Percentiles rank a stretch among this genome's conserved stretches.
phyloP scores from a whole-genome alignment of 805 yeast genomes.

The Pichia insulana region DNA sequence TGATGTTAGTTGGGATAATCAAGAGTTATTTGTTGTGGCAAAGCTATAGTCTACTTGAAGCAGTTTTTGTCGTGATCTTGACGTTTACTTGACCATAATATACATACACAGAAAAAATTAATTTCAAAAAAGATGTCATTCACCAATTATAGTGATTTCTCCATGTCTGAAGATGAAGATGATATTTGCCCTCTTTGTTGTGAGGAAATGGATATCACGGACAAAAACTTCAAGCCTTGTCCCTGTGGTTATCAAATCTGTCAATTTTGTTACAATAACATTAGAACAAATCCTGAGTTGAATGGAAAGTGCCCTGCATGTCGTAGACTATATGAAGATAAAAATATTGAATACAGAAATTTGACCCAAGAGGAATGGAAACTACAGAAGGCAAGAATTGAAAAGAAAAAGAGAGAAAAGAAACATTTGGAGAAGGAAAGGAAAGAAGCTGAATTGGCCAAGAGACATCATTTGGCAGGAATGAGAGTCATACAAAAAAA shows the following conservation, averaged over 20 bases:
- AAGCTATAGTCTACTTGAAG: too few relatives aligned
- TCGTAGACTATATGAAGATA: conserved; percentile 89
- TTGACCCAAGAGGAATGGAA: conserved; percentile 83
- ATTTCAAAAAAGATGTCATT: conserved; percentile 11
- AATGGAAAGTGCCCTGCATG: conserved; percentile 98
- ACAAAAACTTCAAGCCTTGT: conserved; percentile 96
- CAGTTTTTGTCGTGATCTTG: too few relatives aligned
- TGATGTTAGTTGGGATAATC: too few relatives aligned
- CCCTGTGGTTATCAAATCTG: conserved; percentile 99
- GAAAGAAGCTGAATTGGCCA: conserved; percentile 79
- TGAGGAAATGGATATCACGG: conserved; percentile 96
- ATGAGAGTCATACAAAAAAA: conserved; percentile 98
- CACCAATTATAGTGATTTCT: conserved; percentile 37
- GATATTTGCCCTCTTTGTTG: conserved; percentile 90
- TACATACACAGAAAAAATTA: neutral
- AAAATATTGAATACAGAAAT: conserved; percentile 77
- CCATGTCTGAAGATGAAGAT: conserved; percentile 64
- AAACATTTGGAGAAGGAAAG: conserved; percentile 85
- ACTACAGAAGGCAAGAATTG: conserved; percentile 69
- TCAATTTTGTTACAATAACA: conserved; percentile 96
- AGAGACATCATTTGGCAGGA: conserved; percentile 87
- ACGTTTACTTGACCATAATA: too few relatives aligned
- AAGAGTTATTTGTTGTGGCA: too few relatives aligned
- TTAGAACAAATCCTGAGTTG: conserved; percentile 88
- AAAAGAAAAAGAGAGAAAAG: conserved; percentile 71